phyloP scores from a whole-genome alignment of 441 rosid genomes.

The Erodium trifolium region DNA sequence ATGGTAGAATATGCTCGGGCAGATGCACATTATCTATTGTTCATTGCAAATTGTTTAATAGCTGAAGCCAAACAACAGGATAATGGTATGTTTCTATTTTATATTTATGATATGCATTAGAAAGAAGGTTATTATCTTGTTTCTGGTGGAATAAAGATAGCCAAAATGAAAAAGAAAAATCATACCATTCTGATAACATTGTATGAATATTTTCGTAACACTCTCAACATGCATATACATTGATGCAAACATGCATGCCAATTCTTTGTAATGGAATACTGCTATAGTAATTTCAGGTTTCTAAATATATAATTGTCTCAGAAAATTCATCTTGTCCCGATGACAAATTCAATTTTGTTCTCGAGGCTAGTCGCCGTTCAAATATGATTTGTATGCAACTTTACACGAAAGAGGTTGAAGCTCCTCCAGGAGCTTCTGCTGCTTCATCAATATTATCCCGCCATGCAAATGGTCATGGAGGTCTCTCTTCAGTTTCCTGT shows the following conservation, averaged over 20 bases:
- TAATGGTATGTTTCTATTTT: constrained; percentile 37
- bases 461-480: constrained; percentile 48
- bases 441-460: constrained; percentile 72
- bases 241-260: background rate
- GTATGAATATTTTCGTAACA: background rate
- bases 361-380: constrained; percentile 86
- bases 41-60: constrained; percentile 55
- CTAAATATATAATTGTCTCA: constrained; percentile 46
- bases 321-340: constrained; percentile 59
- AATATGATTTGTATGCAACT: constrained; percentile 72
- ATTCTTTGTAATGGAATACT: background rate
- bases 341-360: constrained; percentile 52
- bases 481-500: constrained; percentile 30
- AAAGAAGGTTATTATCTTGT: constrained; percentile 14
- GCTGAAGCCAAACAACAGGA: constrained; percentile 56
- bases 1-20: constrained; percentile 79
- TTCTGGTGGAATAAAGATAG: constrained; percentile 8
- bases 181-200: background rate
- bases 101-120: background rate
- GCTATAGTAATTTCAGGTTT: constrained; percentile 17
- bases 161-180: background rate
- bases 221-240: background rate
- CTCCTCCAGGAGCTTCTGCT: constrained; percentile 67
- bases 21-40: constrained; percentile 80
- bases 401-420: constrained; percentile 68